Evolutionary conservation across 805 yeast species (phyloP).

Genomic region (Kuraishia cidri): DNA sequence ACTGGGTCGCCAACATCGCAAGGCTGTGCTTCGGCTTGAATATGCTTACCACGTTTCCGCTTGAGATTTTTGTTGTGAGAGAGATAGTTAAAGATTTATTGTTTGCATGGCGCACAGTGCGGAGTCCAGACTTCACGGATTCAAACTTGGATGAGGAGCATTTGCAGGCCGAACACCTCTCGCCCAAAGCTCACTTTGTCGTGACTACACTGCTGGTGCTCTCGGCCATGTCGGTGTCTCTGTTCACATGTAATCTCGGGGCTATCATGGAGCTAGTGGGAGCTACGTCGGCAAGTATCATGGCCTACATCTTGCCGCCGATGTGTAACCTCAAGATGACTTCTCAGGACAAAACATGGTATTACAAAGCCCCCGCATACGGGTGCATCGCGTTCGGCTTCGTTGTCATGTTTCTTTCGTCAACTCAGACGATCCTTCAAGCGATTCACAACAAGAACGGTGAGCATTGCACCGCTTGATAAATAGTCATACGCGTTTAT

Average conservation of each 20-base stretch:
- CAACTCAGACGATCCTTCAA: constrained; percentile 56
- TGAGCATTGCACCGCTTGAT: constrained; percentile 33
- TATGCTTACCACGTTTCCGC: constrained; percentile 87
- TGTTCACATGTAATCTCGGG: constrained; percentile 82
- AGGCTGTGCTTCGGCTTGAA: constrained; percentile 86
- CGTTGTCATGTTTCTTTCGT: constrained; percentile 71
- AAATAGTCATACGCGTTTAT: too few relatives aligned
- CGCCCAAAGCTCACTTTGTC: constrained; percentile 42
- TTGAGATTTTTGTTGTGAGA: constrained; percentile 84
- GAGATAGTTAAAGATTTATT: constrained; percentile 72
- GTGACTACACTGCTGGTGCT: constrained; percentile 61
- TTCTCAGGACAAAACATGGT: constrained; percentile 25
- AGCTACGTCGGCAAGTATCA: constrained; percentile 83
- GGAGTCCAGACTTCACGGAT: constrained; percentile 4
- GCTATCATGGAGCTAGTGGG: constrained; percentile 86
- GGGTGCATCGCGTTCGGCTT: constrained; percentile 65
- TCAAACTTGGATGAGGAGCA: constrained; percentile 5
- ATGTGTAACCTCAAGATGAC: constrained; percentile 68
- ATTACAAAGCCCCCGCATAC: constrained; percentile 47
- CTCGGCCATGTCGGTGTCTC: constrained; percentile 64
- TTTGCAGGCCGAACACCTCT: constrained; percentile 24
- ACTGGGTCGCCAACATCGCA: constrained; percentile 73
- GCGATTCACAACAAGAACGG: constrained; percentile 31
- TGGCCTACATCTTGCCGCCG: constrained; percentile 92
- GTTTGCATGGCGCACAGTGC: constrained; percentile 13